Evolutionary conservation across 2,329 filamentous ascomycete genomes (phyloP), one percentile per base, ranked within the genome.

Genomic region (Trichoderma hamatum): DNA sequence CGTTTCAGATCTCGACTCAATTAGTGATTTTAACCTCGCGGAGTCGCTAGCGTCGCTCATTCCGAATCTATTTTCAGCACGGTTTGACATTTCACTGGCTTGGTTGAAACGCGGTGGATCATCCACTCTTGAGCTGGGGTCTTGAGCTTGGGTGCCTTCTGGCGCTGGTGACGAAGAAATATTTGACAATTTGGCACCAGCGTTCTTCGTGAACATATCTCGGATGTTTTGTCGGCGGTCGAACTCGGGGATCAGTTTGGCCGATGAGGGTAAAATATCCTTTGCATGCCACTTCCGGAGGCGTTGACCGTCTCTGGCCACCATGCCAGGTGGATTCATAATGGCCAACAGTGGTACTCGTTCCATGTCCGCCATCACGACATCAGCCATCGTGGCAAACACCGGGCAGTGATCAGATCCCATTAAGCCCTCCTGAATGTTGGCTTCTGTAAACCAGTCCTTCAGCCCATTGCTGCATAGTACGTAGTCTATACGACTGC

Each of bases 381-480:
- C 82, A 43, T 94, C 88, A 21, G 89, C 88, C 28, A 96, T 83
- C 2, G 86, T 85, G 0, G 90, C 93, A 78, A 91, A 98, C 1
- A 98, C 95, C 0, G 96, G 96, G 74, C 96, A 99, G 78, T 99
- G 96, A 76, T 99, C 96, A 1, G 95, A 98, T 0, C 96, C 96
- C 86, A 97, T 91, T 26, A 98, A 82, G 0, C 94, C 94, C 79
- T 97, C 93, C 77, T 98, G 96, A 36, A 98, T 98, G 74, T 97
- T 90, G 7, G 93, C 88, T 54, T 90, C 88, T 30, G 82, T 83
- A 75, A 97, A 92, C 93, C 94, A 97, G 63, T 86, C 82, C 74
- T 90, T 92, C 83, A 97, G 92, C 43, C 87, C 86, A 51, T 90
- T 84, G 72, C 89, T 96, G 77, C 93, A 97, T 3, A 98, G 85